Conservation (phyloP, 2,329 filamentous ascomycete species). For the Colletotrichum viniferum region DNA sequence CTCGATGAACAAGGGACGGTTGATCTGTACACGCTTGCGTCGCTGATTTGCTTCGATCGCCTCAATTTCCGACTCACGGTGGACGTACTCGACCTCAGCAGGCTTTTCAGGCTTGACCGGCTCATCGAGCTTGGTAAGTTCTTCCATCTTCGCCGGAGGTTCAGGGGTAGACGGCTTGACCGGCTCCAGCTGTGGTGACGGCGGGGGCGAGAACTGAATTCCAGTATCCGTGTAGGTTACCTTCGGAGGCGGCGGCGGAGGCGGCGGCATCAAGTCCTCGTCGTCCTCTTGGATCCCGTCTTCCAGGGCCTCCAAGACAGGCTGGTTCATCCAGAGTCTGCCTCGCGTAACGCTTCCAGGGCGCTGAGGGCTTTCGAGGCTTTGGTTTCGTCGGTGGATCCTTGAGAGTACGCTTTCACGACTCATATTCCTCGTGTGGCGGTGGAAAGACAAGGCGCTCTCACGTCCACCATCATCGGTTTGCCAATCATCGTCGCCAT, state of each 20-base stretch:
- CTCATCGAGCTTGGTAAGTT: slow-evolving; percentile 44
- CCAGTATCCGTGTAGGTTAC: slow-evolving; percentile 74
- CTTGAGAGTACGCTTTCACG: slow-evolving; percentile 59
- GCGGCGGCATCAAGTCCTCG: slow-evolving; percentile 32
- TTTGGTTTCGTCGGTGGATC: slow-evolving; percentile 60
- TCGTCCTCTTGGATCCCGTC: slow-evolving; percentile 56
- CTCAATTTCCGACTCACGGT: slow-evolving; percentile 58
- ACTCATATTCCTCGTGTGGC: slow-evolving; percentile 59
- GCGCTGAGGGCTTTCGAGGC: slow-evolving; percentile 61
- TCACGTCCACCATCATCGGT: slow-evolving; percentile 75
- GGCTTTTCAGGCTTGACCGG: slow-evolving; percentile 37
- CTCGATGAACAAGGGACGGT: slow-evolving; percentile 55
- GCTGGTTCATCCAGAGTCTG: slow-evolving; percentile 56
- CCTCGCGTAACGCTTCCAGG: slow-evolving; percentile 60
- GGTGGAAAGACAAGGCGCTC: slow-evolving; percentile 58
- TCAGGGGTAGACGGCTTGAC: slow-evolving; percentile 48
- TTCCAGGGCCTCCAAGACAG: slow-evolving; percentile 61
- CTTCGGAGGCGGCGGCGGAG: slow-evolving; percentile 36
- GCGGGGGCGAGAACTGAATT: slow-evolving; percentile 82
- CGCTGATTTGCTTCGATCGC: slow-evolving; percentile 74
- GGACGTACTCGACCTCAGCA: slow-evolving; percentile 47
- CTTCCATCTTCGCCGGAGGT: slow-evolving; percentile 39
- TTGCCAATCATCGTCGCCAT: slow-evolving; percentile 75
- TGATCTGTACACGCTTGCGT: slow-evolving; percentile 68
- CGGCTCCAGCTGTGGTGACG: slow-evolving; percentile 65